Evolutionary conservation across 305 asterid species (phyloP).

Genomic region (Vinca major): DNA sequence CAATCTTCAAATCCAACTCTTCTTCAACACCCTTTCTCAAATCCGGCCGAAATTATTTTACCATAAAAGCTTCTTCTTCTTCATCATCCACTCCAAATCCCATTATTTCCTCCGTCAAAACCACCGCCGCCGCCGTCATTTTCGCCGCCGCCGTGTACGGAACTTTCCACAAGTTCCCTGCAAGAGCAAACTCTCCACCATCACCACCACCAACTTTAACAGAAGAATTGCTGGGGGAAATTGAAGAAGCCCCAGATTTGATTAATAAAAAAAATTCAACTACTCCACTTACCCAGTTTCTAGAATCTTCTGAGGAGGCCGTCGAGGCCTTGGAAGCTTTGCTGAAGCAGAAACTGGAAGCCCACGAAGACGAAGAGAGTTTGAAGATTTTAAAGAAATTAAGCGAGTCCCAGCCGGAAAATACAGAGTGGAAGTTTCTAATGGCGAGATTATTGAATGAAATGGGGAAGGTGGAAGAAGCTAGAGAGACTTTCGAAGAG

Average conservation of each 20-base stretch:
- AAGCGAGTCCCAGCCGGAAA: conserved; percentile 56
- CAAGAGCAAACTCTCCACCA: conserved; percentile 39
- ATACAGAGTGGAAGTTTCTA: conserved; percentile 53
- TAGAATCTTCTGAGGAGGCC: conserved; percentile 51
- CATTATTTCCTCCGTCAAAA: conserved; percentile 31
- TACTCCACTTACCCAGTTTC: conserved; percentile 31
- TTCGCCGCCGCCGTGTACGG: conserved; percentile 48
- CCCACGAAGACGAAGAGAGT: conserved; percentile 60
- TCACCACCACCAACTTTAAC: conserved; percentile 27
- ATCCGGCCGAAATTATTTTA: conserved; percentile 10
- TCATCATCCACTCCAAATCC: conserved; percentile 18
- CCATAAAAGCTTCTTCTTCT: conserved; percentile 26
- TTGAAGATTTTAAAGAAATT: conserved; percentile 39
- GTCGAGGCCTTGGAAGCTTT: conserved; percentile 38
- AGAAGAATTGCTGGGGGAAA: conserved; percentile 21
- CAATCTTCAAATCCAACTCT: background rate
- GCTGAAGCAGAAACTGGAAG: conserved; percentile 55
- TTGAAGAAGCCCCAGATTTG: background rate
- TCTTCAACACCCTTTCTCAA: background rate
- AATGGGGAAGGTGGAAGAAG: conserved; percentile 46
- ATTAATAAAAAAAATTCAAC: conserved; percentile 18
- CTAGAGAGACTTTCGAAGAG: conserved; percentile 48
- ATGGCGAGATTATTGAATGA: conserved; percentile 57
- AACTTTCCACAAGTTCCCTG: conserved; percentile 26
- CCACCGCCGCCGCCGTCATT: conserved; percentile 38